Base-by-base conservation (phyloP, 2,329 filamentous ascomycete genomes). In the Paracoccidioides brasiliensis region DNA sequence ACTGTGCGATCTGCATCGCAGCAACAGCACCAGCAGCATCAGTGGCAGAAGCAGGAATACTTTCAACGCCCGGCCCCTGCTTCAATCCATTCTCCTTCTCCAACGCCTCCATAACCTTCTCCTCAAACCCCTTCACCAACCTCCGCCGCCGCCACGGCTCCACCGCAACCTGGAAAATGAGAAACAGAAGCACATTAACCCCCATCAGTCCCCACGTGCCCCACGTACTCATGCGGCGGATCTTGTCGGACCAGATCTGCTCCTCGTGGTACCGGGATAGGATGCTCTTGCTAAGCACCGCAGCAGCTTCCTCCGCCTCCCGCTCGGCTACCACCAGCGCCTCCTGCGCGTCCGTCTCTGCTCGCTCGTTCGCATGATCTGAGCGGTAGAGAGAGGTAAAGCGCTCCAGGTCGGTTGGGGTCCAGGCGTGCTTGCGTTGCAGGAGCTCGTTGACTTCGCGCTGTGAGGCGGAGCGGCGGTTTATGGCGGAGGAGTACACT, bases 181-280 rank as follows among this genome's bases (percentile, higher is more conserved):
- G 72, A 67, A 98, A 88, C 49, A 98, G 73, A 58, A 97, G 69
- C 37, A 97, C 87, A 67, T 98, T 98, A 66, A 97, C 81, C 30
- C 91, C 91, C 93, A 98, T 98, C 59, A 98, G 75, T 0, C 91
- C 93, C 83, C 94, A 97, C 0, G 93, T 98, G 40, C 94, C 91
- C 93, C 93, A 98, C 0, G 93, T 98, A 69, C 87, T 93, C 78
- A 95, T 95, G 61, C 93, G 80, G 40, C 93, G 80, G 67, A 98
- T 98, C 64, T 95, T 91, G 69, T 98, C 93, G 67, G 88, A 95
- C 93, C 93, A 98, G 56, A 98, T 94, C 74, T 98, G 93, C 75
- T 98, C 93, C 73, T 98, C 93, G 70, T 98, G 93, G 71, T 98
- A 98, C 58, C 94, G 82, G 59, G 86, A 86, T 53, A 96, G 76